Evolutionary conservation across 306 rosid genomes (phyloP).

Genomic region (Quercus engelmannii): DNA sequence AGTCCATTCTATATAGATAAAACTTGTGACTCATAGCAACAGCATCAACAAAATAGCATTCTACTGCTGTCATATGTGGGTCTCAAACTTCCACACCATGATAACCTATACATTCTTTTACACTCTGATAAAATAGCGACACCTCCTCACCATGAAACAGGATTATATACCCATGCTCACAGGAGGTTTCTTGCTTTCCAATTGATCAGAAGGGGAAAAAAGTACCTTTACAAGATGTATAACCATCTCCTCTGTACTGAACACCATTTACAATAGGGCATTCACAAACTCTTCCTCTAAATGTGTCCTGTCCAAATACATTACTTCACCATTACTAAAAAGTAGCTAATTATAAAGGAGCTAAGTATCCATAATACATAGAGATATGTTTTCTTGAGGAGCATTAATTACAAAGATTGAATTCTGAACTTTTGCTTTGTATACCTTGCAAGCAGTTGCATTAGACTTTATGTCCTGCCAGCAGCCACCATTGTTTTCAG

Average conservation of each 20-base stretch:
- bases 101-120: background rate
- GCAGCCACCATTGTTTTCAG: slow-evolving; percentile 82
- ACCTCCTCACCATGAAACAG: background rate
- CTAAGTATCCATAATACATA: background rate
- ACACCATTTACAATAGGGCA: slow-evolving; percentile 82
- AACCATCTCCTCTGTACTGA: slow-evolving; percentile 87
- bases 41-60: background rate
- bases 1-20: background rate
- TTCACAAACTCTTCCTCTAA: slow-evolving; percentile 93
- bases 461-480: slow-evolving; percentile 58
- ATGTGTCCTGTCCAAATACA: slow-evolving; percentile 71
- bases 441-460: slow-evolving; percentile 90
- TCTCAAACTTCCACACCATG: background rate
- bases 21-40: slow-evolving; percentile 9
- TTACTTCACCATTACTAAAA: background rate
- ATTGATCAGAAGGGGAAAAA: background rate
- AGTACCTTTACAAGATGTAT: slow-evolving; percentile 68
- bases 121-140: background rate
- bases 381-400: background rate
- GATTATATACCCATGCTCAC: background rate
- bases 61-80: background rate
- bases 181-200: background rate
- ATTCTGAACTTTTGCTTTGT: background rate
- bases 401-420: background rate
- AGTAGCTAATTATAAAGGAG: slow-evolving; percentile 3